Evolutionary conservation across 306 rosid genomes (phyloP).

Genomic region (Sicyos edulis): DNA sequence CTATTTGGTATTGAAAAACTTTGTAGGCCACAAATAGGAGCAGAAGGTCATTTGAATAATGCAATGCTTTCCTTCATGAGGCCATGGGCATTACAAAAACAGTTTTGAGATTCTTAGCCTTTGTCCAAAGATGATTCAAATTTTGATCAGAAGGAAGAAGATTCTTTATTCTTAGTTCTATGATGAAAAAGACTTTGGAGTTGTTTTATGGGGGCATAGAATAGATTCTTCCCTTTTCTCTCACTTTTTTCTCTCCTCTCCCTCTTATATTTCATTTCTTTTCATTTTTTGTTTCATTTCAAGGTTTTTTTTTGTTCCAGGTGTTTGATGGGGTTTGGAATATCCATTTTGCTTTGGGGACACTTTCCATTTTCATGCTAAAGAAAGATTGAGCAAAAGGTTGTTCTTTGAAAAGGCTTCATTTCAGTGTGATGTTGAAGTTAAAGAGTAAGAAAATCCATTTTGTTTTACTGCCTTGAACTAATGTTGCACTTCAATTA

Average conservation of each 20-base stretch:
- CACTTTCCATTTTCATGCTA: conserved; percentile 12
- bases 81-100: conserved; percentile 29
- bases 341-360: conserved; percentile 1
- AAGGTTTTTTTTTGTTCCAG: not conserved
- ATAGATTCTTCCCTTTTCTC: conserved; percentile 65
- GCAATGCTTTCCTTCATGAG: conserved; percentile 49
- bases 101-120: conserved; percentile 56
- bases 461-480: too few relatives aligned
- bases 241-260: conserved; percentile 40
- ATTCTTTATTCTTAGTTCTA: conserved; percentile 20
- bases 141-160: conserved; percentile 13
- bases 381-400: not conserved
- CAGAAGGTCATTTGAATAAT: conserved; percentile 23
- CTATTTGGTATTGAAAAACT: not conserved
- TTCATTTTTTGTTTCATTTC: not conserved
- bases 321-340: conserved; percentile 18
- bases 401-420: not conserved
- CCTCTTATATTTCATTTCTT: conserved; percentile 31
- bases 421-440: conserved; percentile 15
- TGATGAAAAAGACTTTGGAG: not conserved
- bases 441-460: not conserved
- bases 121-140: conserved; percentile 34
- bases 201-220: conserved; percentile 37
- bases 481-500: too few relatives aligned
- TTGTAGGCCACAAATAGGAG: conserved; percentile 12